Conservation (phyloP, 2,329 filamentous ascomycete genomes). For the Fusarium setosum region DNA sequence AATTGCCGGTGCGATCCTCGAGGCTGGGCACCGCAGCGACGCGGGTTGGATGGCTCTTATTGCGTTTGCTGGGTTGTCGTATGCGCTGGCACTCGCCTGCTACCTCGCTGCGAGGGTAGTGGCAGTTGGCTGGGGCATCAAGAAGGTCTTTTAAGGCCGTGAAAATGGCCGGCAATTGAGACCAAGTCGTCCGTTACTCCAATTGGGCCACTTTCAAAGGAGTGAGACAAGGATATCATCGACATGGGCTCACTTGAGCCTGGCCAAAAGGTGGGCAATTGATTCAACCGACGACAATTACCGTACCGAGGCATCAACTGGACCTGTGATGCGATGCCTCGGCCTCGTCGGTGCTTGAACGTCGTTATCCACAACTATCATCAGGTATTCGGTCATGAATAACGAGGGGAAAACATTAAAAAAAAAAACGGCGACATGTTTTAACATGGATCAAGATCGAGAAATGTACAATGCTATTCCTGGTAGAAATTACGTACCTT, state of each 20-base stretch:
- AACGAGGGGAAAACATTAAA: neutral
- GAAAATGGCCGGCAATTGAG: neutral
- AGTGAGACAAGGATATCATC: neutral
- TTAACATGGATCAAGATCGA: neutral
- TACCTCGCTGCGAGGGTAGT: conserved; percentile 32
- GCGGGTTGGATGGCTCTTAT: conserved; percentile 53
- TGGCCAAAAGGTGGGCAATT: conserved; percentile 13
- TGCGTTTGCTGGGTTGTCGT: conserved; percentile 49
- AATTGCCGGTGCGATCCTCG: conserved; percentile 54
- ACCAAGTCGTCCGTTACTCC: neutral
- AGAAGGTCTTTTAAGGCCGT: conserved; percentile 23
- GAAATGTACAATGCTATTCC: neutral
- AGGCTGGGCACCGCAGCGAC: conserved; percentile 39
- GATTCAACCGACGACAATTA: conserved; percentile 9
- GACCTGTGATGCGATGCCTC: conserved; percentile 8
- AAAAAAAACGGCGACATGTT: neutral
- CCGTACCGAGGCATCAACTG: conserved; percentile 18
- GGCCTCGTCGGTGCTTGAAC: neutral
- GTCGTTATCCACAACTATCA: neutral
- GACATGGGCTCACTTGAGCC: conserved; percentile 8
- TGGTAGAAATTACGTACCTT: neutral
- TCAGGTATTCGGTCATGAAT: neutral
- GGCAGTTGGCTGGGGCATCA: conserved; percentile 32
- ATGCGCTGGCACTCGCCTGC: conserved; percentile 32
- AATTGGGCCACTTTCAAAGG: conserved; percentile 1